Evolutionary conservation across 2,329 filamentous ascomycete species (phyloP), one percentile per base, ranked within the genome.

Genomic region (Didymella pomorum): DNA sequence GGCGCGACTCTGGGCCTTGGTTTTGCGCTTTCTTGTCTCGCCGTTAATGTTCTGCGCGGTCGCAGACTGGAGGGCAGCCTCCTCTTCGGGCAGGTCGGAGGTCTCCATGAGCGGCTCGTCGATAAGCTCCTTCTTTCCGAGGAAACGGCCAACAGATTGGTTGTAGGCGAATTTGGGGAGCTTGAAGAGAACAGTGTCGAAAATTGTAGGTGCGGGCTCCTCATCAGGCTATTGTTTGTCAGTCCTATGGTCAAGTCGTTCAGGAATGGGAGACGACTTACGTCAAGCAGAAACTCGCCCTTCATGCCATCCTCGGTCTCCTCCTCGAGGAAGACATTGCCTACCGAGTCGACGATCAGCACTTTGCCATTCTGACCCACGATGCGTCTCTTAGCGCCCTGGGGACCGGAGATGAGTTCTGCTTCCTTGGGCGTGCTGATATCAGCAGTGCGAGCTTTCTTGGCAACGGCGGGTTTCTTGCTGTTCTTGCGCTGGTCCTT

Each of bases 331-430:
- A 92, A 99, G 12, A 99, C 95, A 69, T 97, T 93, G 26, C 95
- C 95, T 10, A 89, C 82, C 0, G 91, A 92, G 78, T 99, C 94
- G 4, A 99, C 95, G 55, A 99, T 89, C 35, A 99, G 82, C 0
- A 96, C 84, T 82, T 98, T 99, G 66, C 95, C 95, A 70, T 99
- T 99, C 82, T 97, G 90, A 2, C 93, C 94, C 25, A 93, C 87
- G 16, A 98, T 92, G 33, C 92, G 86, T 83, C 94, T 96, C 79
- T 92, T 92, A 31, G 89, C 84, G 20, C 93, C 93, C 35, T 88
- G 85, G 1, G 91, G 87, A 11, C 87, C 86, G 52, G 83, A 77
- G 6, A 80, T 76, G 70, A 79, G 73, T 62, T 79, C 79, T 62
- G 78, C 80, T 48, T 83, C 83, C 46, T 84, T 82, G 0, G 85